Conservation (phyloP, 768 basidiomycete genomes). For the Grammothele lineata region DNA sequence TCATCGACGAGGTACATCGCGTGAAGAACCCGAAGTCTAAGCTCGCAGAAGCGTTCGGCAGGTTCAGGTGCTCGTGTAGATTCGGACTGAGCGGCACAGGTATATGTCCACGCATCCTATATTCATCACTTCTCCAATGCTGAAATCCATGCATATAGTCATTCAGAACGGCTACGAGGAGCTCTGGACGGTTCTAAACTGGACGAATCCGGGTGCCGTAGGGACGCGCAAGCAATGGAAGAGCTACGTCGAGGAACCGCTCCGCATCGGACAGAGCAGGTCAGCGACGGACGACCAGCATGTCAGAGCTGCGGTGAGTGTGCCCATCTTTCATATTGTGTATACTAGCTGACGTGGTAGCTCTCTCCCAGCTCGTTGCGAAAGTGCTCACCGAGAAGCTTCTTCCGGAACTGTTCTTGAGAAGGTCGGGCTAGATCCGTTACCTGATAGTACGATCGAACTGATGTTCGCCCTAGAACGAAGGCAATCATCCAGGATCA, state of each 20-base stretch:
- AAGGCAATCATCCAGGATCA: conserved; percentile 76
- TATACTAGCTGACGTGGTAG: background rate
- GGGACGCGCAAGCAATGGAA: conserved; percentile 79
- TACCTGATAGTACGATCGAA: background rate
- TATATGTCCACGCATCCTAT: conserved; percentile 19
- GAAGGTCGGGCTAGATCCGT: conserved; percentile 50
- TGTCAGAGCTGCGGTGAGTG: conserved; percentile 45
- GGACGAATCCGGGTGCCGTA: conserved; percentile 79
- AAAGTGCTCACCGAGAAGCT: conserved; percentile 58
- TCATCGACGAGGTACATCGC: conserved; percentile 88
- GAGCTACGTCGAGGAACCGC: conserved; percentile 60
- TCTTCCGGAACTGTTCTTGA: conserved; percentile 77
- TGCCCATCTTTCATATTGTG: background rate
- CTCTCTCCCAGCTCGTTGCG: conserved; percentile 51
- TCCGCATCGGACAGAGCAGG: conserved; percentile 64
- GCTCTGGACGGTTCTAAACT: conserved; percentile 89
- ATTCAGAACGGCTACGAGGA: conserved; percentile 89
- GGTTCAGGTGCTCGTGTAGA: conserved; percentile 58
- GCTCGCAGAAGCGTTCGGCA: conserved; percentile 65
- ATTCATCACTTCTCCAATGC: conserved; percentile 10
- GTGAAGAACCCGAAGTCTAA: conserved; percentile 76
- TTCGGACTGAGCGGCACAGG: conserved; percentile 86
- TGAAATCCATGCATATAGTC: conserved; percentile 27
- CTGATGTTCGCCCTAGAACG: conserved; percentile 39
- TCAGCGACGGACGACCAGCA: conserved; percentile 61